These are phyloP conservation scores for Phyllosticta paracitricarpa DNA, from an alignment of 2,329 filamentous ascomycete genomes.

Conservation along the genomic window DNA sequence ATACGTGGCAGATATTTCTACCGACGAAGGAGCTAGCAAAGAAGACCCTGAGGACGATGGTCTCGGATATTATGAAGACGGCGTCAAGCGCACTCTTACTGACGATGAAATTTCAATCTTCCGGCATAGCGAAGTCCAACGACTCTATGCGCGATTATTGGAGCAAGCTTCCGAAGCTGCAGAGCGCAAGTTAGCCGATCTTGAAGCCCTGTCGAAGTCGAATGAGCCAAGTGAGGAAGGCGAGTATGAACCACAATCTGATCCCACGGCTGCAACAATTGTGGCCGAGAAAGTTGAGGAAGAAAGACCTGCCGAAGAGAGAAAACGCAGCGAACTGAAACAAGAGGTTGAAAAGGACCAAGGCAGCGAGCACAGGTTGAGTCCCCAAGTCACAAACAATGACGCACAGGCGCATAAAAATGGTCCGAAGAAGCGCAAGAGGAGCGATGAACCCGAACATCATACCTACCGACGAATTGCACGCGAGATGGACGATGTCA, in stretches of 20 bases:
- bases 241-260: conserved; percentile 17
- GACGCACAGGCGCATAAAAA: neutral
- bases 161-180: neutral
- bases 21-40: conserved; percentile 17
- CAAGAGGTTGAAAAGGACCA: neutral
- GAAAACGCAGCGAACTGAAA: neutral
- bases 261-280: too few relatives aligned
- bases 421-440: neutral
- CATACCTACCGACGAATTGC: conserved; percentile 12
- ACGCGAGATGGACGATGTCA: conserved; percentile 19
- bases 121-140: conserved; percentile 74
- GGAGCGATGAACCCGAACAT: neutral
- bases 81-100: conserved; percentile 78
- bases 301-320: neutral
- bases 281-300: neutral
- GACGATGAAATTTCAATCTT: conserved; percentile 88
- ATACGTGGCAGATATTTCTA: neutral
- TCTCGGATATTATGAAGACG: conserved; percentile 78
- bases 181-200: conserved; percentile 1
- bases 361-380: neutral
- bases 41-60: conserved; percentile 48
- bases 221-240: conserved; percentile 1
- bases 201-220: conserved; percentile 13
- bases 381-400: too few relatives aligned
- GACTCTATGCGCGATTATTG: neutral